These are phyloP conservation scores for Rubus parviflorus DNA, from an alignment of 306 rosid species.

Conservation along the genomic window DNA sequence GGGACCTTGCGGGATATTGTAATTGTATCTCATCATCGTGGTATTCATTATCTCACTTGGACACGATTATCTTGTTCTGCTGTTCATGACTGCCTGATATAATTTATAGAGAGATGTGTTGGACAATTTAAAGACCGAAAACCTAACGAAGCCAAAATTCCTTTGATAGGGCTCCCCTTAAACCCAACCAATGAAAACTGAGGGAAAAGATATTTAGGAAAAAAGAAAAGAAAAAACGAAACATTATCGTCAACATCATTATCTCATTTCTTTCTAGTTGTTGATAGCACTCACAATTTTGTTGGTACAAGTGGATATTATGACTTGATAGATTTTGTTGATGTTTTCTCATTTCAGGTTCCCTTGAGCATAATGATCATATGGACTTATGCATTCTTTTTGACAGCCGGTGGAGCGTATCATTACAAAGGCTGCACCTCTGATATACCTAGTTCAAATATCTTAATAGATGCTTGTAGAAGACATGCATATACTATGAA, in stretches of 20 bases:
- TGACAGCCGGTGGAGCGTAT: slow-evolving; percentile 94
- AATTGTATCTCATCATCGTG: not conserved
- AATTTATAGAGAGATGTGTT: not conserved
- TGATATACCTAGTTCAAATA: slow-evolving; percentile 81
- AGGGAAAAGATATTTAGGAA: not conserved
- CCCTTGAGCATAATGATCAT: slow-evolving; percentile 70
- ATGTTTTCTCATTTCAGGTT: slow-evolving; percentile 55
- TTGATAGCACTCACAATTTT: not conserved
- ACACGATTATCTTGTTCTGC: not conserved
- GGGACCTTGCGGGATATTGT: not conserved
- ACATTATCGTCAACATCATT: not conserved
- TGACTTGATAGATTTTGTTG: slow-evolving; percentile 11
- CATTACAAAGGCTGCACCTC: slow-evolving; percentile 78
- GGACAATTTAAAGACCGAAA: not conserved
- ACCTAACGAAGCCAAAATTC: not conserved
- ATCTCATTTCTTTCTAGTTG: not conserved
- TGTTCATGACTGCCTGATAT: not conserved
- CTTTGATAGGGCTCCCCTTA: not conserved
- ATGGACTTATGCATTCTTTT: slow-evolving; percentile 85
- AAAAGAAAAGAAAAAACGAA: not conserved
- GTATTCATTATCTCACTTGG: not conserved
- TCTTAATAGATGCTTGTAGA: slow-evolving; percentile 73
- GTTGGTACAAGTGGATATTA: slow-evolving; percentile 8
- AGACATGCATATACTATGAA: slow-evolving; percentile 79
- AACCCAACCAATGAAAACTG: not conserved